These are phyloP conservation scores for Ganoderma lucidum DNA, from an alignment of 1,284 basidiomycete species.

Conservation along the genomic window DNA sequence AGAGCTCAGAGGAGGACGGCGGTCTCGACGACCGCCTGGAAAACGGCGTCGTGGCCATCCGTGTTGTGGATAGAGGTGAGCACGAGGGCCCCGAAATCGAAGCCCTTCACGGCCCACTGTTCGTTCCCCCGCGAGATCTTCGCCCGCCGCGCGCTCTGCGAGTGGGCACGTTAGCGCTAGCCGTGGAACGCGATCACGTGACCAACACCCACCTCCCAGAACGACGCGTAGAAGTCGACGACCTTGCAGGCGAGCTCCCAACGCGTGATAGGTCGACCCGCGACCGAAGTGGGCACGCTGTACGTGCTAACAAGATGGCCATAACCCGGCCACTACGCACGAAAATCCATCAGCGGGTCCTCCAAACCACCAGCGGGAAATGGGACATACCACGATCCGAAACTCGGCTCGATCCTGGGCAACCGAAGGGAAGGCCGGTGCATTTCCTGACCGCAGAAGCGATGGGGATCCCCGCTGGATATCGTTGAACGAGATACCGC, in stretches of 20 bases:
- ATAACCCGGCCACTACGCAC: slow-evolving; percentile 3
- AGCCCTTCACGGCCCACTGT: slow-evolving; percentile 7
- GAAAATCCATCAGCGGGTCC: neutral
- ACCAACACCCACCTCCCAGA: slow-evolving; percentile 5
- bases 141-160: neutral
- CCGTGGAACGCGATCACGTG: neutral
- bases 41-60: slow-evolving; percentile 13
- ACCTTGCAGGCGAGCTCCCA: neutral
- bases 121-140: slow-evolving; percentile 4
- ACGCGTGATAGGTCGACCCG: neutral
- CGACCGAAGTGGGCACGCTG: neutral
- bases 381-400: neutral
- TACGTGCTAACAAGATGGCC: neutral
- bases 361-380: neutral
- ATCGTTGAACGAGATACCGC: neutral
- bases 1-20: neutral
- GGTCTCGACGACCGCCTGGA: slow-evolving; percentile 22
- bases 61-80: slow-evolving; percentile 9
- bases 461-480: neutral
- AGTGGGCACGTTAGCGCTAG: neutral
- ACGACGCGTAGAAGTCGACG: neutral
- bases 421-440: neutral
- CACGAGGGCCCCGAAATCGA: neutral
- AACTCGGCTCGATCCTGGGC: neutral
- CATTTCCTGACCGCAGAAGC: neutral